Evolutionary conservation across 495 filamentous ascomycete species (phyloP).

Genomic region (Trichoderma orchidacearum): DNA sequence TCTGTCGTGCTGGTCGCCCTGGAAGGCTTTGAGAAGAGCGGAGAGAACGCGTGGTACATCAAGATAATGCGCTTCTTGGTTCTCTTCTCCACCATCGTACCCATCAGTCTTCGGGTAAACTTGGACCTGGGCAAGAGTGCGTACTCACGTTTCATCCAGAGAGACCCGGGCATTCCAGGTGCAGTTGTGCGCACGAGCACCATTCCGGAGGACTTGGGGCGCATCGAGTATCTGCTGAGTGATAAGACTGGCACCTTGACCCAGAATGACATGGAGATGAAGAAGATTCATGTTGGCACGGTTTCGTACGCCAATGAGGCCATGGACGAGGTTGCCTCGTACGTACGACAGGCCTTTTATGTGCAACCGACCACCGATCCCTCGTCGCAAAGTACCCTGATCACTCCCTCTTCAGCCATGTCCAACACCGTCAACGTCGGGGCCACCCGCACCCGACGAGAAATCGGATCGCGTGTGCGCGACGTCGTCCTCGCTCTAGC

Average conservation of each 20-base stretch:
- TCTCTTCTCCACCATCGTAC: slow-evolving; percentile 97
- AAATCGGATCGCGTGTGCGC: slow-evolving; percentile 84
- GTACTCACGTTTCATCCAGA: slow-evolving; percentile 91
- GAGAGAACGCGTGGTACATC: slow-evolving; percentile 67
- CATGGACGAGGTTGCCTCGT: slow-evolving; percentile 89
- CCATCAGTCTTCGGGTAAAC: slow-evolving; percentile 92
- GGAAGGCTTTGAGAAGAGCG: slow-evolving; percentile 59
- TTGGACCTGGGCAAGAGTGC: slow-evolving; percentile 94
- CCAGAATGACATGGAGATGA: slow-evolving; percentile 98
- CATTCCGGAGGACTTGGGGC: slow-evolving; percentile 90
- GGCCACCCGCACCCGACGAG: slow-evolving; percentile 69
- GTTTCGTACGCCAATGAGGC: slow-evolving; percentile 97
- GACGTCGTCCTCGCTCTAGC: slow-evolving; percentile 86
- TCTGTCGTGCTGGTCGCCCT: slow-evolving; percentile 84
- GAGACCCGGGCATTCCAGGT: slow-evolving; percentile 74
- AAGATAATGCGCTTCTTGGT: slow-evolving; percentile 93
- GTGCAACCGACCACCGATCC: slow-evolving; percentile 22
- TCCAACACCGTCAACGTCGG: slow-evolving; percentile 41
- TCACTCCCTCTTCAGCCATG: slow-evolving; percentile 62
- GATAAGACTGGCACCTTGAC: slow-evolving; percentile 97
- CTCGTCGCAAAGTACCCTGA: slow-evolving; percentile 28
- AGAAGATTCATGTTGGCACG: slow-evolving; percentile 95
- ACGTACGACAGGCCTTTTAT: slow-evolving; percentile 70
- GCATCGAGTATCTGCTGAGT: slow-evolving; percentile 91
- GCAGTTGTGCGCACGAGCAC: slow-evolving; percentile 94